Evolutionary conservation across 257 asterid species (phyloP).

Genomic region (Solanum tarijense): DNA sequence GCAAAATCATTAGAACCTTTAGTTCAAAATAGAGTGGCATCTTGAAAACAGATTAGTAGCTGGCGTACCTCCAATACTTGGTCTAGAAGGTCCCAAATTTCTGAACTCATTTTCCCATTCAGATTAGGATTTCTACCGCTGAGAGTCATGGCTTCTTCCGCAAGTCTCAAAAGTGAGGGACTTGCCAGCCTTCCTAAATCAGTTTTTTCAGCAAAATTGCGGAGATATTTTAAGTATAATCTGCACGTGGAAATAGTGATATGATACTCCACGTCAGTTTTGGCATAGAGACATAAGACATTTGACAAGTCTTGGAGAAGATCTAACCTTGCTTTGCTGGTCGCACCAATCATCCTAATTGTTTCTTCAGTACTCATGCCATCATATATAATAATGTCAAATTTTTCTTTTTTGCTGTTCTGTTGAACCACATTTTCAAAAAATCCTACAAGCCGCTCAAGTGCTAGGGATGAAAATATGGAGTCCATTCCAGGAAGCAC

Average conservation of each 20-base stretch:
- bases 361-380: conserved; percentile 87
- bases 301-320: not conserved
- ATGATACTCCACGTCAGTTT: not conserved
- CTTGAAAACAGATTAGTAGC: not conserved
- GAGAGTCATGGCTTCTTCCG: conserved; percentile 58
- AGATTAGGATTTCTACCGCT: conserved; percentile 35
- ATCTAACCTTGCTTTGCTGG: conserved; percentile 66
- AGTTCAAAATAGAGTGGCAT: not conserved
- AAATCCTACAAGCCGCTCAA: conserved; percentile 52
- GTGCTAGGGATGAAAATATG: conserved; percentile 70
- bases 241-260: conserved; percentile 24
- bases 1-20: not conserved
- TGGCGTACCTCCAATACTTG: conserved; percentile 45
- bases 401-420: conserved; percentile 28
- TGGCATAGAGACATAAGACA: not conserved
- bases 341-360: conserved; percentile 72
- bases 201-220: conserved; percentile 78
- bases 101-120: conserved; percentile 64
- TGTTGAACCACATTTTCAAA: conserved; percentile 17
- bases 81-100: conserved; percentile 71
- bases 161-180: conserved; percentile 81
- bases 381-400: conserved; percentile 67
- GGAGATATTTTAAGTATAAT: conserved; percentile 68
- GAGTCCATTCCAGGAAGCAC: conserved; percentile 98
- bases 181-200: conserved; percentile 83